Evolutionary conservation across 1,139 yeast species (phyloP), one percentile per base, ranked within the genome.

Genomic region (Saccharomycopsis hybrid): DNA sequence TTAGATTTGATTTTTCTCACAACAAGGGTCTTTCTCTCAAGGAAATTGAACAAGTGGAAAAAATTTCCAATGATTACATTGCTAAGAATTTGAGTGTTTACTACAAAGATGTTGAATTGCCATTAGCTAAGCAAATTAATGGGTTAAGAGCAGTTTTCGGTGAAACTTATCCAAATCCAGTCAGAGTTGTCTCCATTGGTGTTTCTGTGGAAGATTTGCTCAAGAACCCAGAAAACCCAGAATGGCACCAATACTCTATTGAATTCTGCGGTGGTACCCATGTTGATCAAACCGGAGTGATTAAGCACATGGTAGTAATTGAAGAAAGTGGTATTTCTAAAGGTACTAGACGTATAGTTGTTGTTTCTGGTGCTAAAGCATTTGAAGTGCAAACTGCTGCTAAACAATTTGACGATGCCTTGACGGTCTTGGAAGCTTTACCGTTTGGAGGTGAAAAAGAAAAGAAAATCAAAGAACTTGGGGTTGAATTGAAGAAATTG

Each of bases 241-340:
- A 85, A 61, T 92, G 98, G 97, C 70, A 68, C 59, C 72, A 78
- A 49, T 73, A 78, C 60, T 87, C 97, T 3, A 75, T 94, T 59
- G 99, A 94, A 71, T 90, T 92, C 75, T 92, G 99, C 70, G 99
- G 99, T 70, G 99, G 99, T 69, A 92, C 98, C 24, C 99, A 92
- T 63, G 97, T 92, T 57, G 77, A 80, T 49, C 83, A 84, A 67
- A 90, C 98, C 27, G 86, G 92, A 54, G 98, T 92, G 57, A 94
- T 92, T 65, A 89, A 89, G 68, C 92, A 86, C 60, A 79, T 92
- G 58, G 86, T 92, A 43, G 77, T 92, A 51, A 73, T 84, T 57
- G 99, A 92, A 73, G 99, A 92, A 70, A 80, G 89, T 56, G 98
- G 98, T 70, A 92, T 92, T 67, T 97, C 98, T 56, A 92, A 92